phyloP scores from a whole-genome alignment of 495 filamentous ascomycete species.

The Chaetomium fimeti region DNA sequence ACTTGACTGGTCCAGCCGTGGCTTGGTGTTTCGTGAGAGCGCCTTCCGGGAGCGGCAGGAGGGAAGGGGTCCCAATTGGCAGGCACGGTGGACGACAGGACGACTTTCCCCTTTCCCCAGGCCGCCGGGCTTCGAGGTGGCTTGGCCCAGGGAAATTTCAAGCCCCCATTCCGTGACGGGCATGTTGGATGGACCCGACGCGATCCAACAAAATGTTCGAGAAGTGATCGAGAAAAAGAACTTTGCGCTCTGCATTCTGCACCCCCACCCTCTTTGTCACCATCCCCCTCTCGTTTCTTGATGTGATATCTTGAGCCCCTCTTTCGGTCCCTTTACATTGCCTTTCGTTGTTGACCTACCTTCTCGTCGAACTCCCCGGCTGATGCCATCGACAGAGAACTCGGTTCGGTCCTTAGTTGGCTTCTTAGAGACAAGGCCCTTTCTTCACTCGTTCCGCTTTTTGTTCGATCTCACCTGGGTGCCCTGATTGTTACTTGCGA shows the following conservation, averaged over 20 bases:
- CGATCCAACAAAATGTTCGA: background rate
- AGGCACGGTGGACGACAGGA: background rate
- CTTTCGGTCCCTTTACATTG: background rate
- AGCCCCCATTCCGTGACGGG: no score
- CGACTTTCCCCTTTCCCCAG: background rate
- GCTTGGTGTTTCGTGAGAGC: background rate
- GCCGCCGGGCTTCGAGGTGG: background rate
- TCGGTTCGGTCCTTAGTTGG: background rate
- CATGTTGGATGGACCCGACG: background rate
- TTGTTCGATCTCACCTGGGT: background rate
- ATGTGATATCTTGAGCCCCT: background rate
- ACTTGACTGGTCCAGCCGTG: background rate
- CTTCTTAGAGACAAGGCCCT: background rate
- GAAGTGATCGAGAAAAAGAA: background rate
- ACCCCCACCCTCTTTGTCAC: constrained; percentile 3
- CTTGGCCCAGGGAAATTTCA: background rate
- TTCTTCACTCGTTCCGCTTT: constrained; percentile 2
- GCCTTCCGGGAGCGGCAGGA: background rate
- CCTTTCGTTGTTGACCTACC: constrained; percentile 18
- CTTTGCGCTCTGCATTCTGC: background rate
- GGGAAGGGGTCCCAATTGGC: background rate
- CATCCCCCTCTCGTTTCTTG: background rate
- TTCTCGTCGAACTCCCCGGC: constrained; percentile 2
- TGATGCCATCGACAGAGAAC: constrained; percentile 18
- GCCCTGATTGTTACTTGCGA: constrained; percentile 13